phyloP scores from a whole-genome alignment of 208 protist species.

The Leishmania mexicana region DNA sequence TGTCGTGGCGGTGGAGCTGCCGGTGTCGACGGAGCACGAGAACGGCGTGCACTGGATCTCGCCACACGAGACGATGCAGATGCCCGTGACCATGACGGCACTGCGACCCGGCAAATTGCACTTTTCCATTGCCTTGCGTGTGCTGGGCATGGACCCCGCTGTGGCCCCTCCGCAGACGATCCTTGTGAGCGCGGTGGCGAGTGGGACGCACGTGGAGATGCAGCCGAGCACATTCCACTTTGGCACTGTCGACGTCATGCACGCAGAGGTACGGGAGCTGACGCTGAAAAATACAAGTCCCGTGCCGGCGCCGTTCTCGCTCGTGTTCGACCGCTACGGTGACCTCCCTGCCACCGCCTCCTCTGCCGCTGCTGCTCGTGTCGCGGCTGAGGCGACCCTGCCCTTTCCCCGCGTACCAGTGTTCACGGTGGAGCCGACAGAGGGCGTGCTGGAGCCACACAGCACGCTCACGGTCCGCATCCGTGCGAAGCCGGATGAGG shows the following conservation, averaged over 20 bases:
- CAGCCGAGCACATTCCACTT: slow-evolving; percentile 65
- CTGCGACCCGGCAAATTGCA: slow-evolving; percentile 76
- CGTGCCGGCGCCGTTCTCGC: slow-evolving; percentile 61
- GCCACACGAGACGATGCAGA: slow-evolving; percentile 48
- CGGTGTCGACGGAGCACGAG: slow-evolving; percentile 29
- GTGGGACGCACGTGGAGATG: slow-evolving; percentile 79
- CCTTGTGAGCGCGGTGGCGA: slow-evolving; percentile 67
- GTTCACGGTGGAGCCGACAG: slow-evolving; percentile 44
- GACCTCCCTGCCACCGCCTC: neutral
- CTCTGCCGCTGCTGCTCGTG: neutral
- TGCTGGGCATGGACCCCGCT: slow-evolving; percentile 62
- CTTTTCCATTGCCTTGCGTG: slow-evolving; percentile 79
- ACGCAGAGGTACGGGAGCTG: slow-evolving; percentile 41
- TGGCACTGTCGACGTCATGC: slow-evolving; percentile 70
- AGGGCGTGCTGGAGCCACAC: slow-evolving; percentile 71
- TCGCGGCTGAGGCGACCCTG: neutral
- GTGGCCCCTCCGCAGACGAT: slow-evolving; percentile 45
- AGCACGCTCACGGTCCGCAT: slow-evolving; percentile 59
- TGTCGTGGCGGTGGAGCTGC: slow-evolving; percentile 28
- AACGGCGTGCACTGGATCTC: slow-evolving; percentile 30
- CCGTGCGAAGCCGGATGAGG: slow-evolving; percentile 86
- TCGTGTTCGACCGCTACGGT: slow-evolving; percentile 35
- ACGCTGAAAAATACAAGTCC: slow-evolving; percentile 85
- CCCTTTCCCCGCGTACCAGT: slow-evolving; percentile 31
- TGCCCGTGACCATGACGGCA: slow-evolving; percentile 82